Conservation (phyloP, 805 yeast species). For the Yamadazyma takamatsuzukensis region DNA sequence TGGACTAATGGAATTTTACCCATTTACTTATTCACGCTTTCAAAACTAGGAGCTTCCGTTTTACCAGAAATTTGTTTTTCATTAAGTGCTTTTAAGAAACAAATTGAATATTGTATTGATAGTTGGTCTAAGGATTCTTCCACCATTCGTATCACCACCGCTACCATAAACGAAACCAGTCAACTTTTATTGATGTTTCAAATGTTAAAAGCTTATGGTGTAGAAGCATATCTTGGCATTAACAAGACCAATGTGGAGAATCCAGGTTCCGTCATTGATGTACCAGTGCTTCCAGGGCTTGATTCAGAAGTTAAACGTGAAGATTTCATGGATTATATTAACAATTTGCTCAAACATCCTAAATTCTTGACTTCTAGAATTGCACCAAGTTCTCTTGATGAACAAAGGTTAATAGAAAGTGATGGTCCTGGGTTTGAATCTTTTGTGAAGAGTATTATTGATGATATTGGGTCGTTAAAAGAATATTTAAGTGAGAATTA, state of each 20-base stretch:
- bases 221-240: conserved; percentile 40
- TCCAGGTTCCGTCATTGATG: conserved; percentile 18
- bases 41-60: conserved; percentile 59
- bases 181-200: conserved; percentile 66
- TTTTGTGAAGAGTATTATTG: conserved; percentile 30
- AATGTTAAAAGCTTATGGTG: conserved; percentile 51
- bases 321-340: conserved; percentile 58
- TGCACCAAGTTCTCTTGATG: conserved; percentile 60
- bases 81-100: conserved; percentile 59
- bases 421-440: conserved; percentile 29
- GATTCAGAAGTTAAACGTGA: conserved; percentile 57
- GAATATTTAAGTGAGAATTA: conserved; percentile 22
- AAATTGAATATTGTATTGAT: conserved; percentile 57
- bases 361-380: conserved; percentile 73
- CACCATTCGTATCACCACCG: conserved; percentile 33
- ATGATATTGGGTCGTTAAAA: conserved; percentile 34
- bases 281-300: conserved; percentile 52
- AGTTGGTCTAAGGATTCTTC: conserved; percentile 66
- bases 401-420: conserved; percentile 52
- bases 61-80: conserved; percentile 65
- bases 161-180: conserved; percentile 37
- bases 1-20: conserved; percentile 87
- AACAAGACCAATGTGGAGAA: conserved; percentile 10
- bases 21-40: conserved; percentile 54
- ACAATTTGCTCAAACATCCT: conserved; percentile 80